Evolutionary conservation across 1,139 yeast genomes (phyloP), one percentile per base, ranked within the genome.

Genomic region (Yamadazyma friedrichii): DNA sequence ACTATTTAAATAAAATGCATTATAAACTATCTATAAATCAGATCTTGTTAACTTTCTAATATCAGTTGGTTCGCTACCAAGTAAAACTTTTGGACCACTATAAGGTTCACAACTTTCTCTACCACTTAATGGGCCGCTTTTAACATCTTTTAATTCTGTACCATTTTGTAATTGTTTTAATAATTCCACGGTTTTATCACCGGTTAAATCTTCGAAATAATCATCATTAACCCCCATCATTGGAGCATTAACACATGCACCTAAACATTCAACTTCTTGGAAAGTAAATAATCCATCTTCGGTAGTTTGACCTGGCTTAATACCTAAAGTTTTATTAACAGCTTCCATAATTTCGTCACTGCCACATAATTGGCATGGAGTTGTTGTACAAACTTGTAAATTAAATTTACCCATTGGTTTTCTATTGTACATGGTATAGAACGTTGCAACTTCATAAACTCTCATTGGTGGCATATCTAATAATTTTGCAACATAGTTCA

Each of bases 381-480:
- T 87, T 39, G 95, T 88, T 47, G 96, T 88, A 69, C 96, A 88
- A 38, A 88, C 84, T 62, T 88, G 95, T 46, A 88, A 65, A 59
- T 85, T 86, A 62, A 80, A 85, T 61, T 87, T 86, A 49, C 96
- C 95, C 78, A 88, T 82, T 41, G 95, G 95, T 53, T 78, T 75
- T 65, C 95, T 81, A 68, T 86, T 86, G 71, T 83, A 88, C 96
- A 88, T 88, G 55, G 96, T 87, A 69, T 88, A 88, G 69, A 88
- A 88, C 37, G 95, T 85, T 32, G 96, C 96, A 46, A 88, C 96
- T 64, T 88, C 96, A 64, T 88, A 88, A 26, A 88, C 96, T 70
- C 96, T 80, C 96, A 88, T 88, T 49, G 95, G 95, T 26, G 96
- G 96, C 84, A 88, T 84, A 57, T 87, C 93, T 57, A 87, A 76